Evolutionary conservation across 345 rosid genomes (phyloP), one percentile per base, ranked within the genome.

Genomic region (Aegle marmelos): DNA sequence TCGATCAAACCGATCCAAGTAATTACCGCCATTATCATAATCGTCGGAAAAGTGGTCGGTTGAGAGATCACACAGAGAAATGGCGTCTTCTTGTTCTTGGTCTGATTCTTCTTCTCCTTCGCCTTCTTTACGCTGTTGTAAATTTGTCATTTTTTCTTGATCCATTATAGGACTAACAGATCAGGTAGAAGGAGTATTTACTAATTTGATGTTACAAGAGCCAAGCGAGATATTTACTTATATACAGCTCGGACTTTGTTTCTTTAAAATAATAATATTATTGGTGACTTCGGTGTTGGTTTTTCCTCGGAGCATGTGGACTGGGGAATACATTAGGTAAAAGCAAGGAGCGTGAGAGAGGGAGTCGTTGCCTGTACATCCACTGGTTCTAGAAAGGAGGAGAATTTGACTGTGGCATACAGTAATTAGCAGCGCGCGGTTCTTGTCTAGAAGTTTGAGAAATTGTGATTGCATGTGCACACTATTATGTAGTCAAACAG

Each of bases 61-160:
- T 4, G 68, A 41, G 69, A 83, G 85, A 74, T 82, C 82, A 53
- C 77, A 77, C 27, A 83, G 62, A 16, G 87, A 83, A 36, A 83
- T 76, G 17, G 81, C 34, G 74, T 83, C 85, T 24, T 82, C 82
- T n/a, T 76, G 58, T 24, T 82, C 82, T n/a, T 76, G 58, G 31
- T 64, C 36, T 2, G 71, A 71, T 48, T 54, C 79, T 16, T 31
- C 56, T 31, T 25, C 66, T 57, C 41, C 41, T 37, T n/a, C 75
- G 9, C 53, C 76, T 28, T 37, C 65, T 2, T 34, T 34, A 30
- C 24, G 76, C 16, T 33, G 9, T 3, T 9, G 59, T 9, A 17
- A 19, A 48, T 14, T 21, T 10, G 17, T 41, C 22, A 37, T 13
- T 30, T 59, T 33, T n/a, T 54, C 53, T 71, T 30, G 64, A 31